Evolutionary conservation across 1,284 basidiomycete species (phyloP).

Genomic region (Caloboletus firmus): DNA sequence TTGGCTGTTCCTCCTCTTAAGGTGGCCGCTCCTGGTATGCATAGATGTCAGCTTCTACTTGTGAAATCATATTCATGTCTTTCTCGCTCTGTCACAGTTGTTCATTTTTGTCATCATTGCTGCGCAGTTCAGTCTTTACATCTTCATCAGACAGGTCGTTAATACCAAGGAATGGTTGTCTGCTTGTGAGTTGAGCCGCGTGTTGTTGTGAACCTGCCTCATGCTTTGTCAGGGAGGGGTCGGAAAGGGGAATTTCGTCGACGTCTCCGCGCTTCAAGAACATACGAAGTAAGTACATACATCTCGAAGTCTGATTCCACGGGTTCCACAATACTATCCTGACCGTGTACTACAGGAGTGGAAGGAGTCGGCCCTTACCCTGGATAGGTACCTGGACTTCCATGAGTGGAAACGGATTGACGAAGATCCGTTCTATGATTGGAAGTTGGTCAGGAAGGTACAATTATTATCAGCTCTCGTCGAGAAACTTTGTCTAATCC

Average conservation of each 20-base stretch:
- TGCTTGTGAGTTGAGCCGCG: constrained; percentile 61
- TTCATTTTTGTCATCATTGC: constrained; percentile 86
- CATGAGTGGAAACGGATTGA: constrained; percentile 87
- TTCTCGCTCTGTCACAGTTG: constrained; percentile 42
- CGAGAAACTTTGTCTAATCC: not conserved
- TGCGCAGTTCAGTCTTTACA: constrained; percentile 84
- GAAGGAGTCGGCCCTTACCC: constrained; percentile 75
- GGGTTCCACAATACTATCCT: not conserved
- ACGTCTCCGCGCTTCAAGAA: constrained; percentile 70
- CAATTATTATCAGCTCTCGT: not conserved
- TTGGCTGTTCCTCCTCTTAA: constrained; percentile 75
- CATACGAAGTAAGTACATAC: constrained; percentile 53
- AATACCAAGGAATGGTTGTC: constrained; percentile 91
- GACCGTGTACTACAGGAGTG: constrained; percentile 56
- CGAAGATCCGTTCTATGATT: constrained; percentile 88
- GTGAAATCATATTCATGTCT: constrained; percentile 7
- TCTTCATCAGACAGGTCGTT: constrained; percentile 87
- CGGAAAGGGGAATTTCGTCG: constrained; percentile 77
- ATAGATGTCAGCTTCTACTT: not conserved
- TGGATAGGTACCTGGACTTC: constrained; percentile 84
- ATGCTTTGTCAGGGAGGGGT: constrained; percentile 66
- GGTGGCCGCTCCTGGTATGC: constrained; percentile 88
- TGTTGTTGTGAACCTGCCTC: not conserved
- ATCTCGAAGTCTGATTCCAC: not conserved
- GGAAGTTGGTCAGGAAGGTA: constrained; percentile 78